Evolutionary conservation across 495 filamentous ascomycete genomes (phyloP).

Genomic region (Parathielavia appendiculata): DNA sequence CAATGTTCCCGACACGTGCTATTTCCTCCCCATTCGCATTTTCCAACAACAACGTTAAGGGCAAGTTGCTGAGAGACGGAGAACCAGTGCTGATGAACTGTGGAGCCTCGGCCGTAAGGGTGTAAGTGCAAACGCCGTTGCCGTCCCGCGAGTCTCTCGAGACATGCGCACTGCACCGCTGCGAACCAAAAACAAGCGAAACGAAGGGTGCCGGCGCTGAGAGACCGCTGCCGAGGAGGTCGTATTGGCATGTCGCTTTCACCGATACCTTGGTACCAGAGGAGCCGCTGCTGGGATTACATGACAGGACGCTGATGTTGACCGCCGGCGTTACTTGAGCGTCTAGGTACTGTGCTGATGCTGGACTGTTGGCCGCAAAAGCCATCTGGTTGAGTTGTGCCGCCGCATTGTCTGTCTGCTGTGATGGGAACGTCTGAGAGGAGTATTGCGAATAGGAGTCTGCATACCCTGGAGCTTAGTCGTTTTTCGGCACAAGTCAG

Average conservation of each 20-base stretch:
- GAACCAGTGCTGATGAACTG: constrained; percentile 61
- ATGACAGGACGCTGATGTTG: constrained; percentile 58
- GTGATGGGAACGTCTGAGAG: constrained; percentile 37
- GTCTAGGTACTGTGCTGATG: constrained; percentile 47
- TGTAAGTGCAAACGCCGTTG: constrained; percentile 58
- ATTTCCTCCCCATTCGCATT: constrained; percentile 57
- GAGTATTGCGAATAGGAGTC: constrained; percentile 44
- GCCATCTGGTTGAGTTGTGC: constrained; percentile 48
- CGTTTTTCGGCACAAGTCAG: neutral
- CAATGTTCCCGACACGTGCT: constrained; percentile 58
- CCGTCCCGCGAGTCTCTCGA: constrained; percentile 56
- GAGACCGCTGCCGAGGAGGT: constrained; percentile 47
- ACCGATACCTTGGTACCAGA: constrained; percentile 66
- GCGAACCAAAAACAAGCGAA: constrained; percentile 69
- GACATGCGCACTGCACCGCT: constrained; percentile 59
- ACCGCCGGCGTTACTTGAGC: constrained; percentile 32
- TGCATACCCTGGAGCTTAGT: constrained; percentile 42
- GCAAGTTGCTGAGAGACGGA: constrained; percentile 58
- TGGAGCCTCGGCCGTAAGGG: constrained; percentile 68
- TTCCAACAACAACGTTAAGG: constrained; percentile 68
- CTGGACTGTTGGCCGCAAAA: constrained; percentile 49
- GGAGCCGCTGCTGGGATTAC: constrained; percentile 59
- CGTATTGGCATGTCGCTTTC: constrained; percentile 67
- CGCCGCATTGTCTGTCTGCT: constrained; percentile 43
- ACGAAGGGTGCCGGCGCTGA: constrained; percentile 52